Conservation (phyloP, 2,329 filamentous ascomycete species). For the Hypoxylon sp. region DNA sequence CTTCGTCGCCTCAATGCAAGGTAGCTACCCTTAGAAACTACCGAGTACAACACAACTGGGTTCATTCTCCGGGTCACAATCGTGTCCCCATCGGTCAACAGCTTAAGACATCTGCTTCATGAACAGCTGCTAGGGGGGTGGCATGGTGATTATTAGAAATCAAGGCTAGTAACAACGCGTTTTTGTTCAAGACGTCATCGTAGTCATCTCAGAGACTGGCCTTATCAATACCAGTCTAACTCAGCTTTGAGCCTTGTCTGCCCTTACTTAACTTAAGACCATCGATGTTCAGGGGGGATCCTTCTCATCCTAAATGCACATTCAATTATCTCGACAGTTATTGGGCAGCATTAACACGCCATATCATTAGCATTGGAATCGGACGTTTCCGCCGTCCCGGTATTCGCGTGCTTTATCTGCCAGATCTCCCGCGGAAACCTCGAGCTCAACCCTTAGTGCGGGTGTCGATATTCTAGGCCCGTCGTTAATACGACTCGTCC, state of each 20-base stretch:
- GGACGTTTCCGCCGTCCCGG: constrained; percentile 32
- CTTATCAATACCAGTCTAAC: constrained; percentile 21
- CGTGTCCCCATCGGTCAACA: not conserved
- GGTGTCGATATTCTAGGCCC: constrained; percentile 36
- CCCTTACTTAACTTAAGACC: constrained; percentile 1
- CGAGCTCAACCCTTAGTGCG: constrained; percentile 29
- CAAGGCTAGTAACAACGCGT: not conserved
- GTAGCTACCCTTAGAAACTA: not conserved
- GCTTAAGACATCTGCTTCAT: not conserved
- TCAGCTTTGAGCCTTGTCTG: constrained; percentile 22
- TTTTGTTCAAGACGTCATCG: constrained; percentile 13
- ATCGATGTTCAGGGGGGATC: constrained; percentile 3
- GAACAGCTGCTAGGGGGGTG: not conserved
- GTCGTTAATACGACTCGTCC: constrained; percentile 37
- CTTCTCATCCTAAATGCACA: not conserved
- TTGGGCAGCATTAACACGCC: constrained; percentile 17
- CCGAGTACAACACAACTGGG: constrained; percentile 11
- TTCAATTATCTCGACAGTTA: constrained; percentile 18
- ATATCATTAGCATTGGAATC: constrained; percentile 24
- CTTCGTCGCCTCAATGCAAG: constrained; percentile 1
- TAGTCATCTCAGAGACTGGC: constrained; percentile 4
- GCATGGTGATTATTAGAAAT: not conserved
- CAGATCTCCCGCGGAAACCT: constrained; percentile 46
- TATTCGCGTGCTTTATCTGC: constrained; percentile 35
- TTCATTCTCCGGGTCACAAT: not conserved